A percentile compares a stretch with the other conserved stretches of the same genome.
Conservation (phyloP, 176 grass and related monocot genomes). For the Leersia perrieri region DNA sequence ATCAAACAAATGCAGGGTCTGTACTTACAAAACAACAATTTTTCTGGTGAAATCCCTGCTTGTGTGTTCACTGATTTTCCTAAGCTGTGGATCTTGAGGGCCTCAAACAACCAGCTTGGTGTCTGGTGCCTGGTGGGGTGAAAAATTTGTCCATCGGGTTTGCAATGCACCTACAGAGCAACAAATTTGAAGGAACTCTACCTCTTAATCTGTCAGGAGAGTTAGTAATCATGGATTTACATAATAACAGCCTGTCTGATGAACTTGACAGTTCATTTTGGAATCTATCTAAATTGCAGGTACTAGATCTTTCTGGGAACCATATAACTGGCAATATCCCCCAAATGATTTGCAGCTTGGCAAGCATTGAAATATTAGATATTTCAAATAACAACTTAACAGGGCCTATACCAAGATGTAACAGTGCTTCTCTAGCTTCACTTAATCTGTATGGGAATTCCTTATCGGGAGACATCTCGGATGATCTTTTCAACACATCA, state of each 20-base stretch:
- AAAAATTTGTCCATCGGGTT: background rate
- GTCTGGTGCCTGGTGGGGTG: background rate
- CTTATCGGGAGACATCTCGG: background rate
- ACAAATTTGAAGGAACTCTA: slow-evolving; percentile 7
- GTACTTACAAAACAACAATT: slow-evolving; percentile 30
- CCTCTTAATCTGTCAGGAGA: background rate
- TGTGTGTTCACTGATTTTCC: background rate
- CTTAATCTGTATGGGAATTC: slow-evolving; percentile 16
- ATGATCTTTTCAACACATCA: background rate
- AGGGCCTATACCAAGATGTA: slow-evolving; percentile 4
- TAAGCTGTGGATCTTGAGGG: background rate
- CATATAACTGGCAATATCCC: background rate
- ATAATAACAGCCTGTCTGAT: slow-evolving; percentile 8
- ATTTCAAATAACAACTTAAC: slow-evolving; percentile 22
- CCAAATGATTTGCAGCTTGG: background rate
- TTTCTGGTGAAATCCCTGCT: slow-evolving; percentile 15
- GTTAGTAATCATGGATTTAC: background rate
- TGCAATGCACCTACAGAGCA: background rate
- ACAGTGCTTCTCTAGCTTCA: accelerated
- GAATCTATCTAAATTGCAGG: background rate
- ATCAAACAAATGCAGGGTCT: background rate
- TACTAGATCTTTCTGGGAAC: slow-evolving; percentile 1
- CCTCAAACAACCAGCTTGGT: slow-evolving; percentile 15
- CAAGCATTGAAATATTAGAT: accelerated
- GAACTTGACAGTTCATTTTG: background rate